Evolutionary conservation across 2,329 filamentous ascomycete genomes (phyloP).

Genomic region (Fusarium sp.): DNA sequence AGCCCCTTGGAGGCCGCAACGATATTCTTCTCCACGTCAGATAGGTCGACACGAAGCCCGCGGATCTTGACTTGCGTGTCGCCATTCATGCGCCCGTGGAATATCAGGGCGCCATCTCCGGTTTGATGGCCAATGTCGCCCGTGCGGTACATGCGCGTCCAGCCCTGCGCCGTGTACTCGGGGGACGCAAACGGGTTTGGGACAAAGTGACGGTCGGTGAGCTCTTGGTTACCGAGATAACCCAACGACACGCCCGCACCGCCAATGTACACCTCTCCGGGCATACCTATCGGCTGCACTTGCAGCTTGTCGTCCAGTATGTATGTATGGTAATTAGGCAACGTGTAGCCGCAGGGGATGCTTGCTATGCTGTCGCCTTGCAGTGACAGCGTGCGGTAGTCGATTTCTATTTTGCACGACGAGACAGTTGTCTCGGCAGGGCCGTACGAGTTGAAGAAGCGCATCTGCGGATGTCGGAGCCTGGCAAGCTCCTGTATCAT

Average conservation of each 20-base stretch:
- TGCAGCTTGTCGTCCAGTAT: neutral
- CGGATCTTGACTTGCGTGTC: constrained; percentile 62
- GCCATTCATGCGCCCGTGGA: constrained; percentile 54
- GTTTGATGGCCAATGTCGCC: neutral
- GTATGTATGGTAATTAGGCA: neutral
- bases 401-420: neutral
- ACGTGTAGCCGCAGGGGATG: neutral
- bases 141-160: constrained; percentile 1
- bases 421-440: constrained; percentile 4
- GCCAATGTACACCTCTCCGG: constrained; percentile 4
- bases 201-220: neutral
- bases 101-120: constrained; percentile 51
- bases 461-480: neutral
- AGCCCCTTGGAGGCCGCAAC: neutral
- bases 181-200: neutral
- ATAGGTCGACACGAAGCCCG: constrained; percentile 61
- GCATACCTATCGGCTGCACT: neutral
- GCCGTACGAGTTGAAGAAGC: constrained; percentile 9
- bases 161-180: neutral
- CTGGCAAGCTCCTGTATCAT: neutral
- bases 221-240: neutral
- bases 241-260: neutral
- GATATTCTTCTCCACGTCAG: constrained; percentile 53
- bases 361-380: neutral
- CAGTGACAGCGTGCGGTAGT: no score